phyloP scores from a whole-genome alignment of 2,329 filamentous ascomycete species.

The Emericellopsis atlantica region DNA sequence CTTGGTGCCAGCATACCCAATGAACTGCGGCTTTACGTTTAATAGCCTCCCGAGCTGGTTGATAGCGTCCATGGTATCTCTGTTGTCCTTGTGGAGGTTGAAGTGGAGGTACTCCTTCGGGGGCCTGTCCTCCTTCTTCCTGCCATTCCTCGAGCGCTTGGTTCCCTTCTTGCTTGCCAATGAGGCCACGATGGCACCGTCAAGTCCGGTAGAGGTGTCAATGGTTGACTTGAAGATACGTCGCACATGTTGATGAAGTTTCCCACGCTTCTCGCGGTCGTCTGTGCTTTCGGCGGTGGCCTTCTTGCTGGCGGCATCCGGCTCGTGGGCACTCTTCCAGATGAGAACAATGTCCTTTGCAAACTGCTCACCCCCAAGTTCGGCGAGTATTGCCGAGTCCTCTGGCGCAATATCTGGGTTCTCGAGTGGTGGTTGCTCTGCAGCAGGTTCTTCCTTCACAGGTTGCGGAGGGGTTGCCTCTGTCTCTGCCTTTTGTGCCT shows the following conservation, averaged over 20 bases:
- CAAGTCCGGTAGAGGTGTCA: slow-evolving; percentile 55
- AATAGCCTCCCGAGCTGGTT: slow-evolving; percentile 63
- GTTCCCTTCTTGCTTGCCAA: slow-evolving; percentile 39
- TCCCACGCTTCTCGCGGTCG: slow-evolving; percentile 30
- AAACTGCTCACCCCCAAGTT: slow-evolving; percentile 24
- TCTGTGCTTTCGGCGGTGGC: slow-evolving; percentile 25
- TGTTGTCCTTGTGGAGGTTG: slow-evolving; percentile 91
- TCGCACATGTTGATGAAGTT: slow-evolving; percentile 52
- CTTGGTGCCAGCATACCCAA: slow-evolving; percentile 74
- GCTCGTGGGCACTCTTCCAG: slow-evolving; percentile 21
- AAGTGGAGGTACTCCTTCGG: slow-evolving; percentile 76
- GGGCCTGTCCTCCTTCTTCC: slow-evolving; percentile 15
- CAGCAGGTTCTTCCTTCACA: not conserved
- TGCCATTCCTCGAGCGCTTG: slow-evolving; percentile 12
- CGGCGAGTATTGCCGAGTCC: slow-evolving; percentile 21
- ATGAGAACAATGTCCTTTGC: slow-evolving; percentile 26
- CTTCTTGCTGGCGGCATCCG: slow-evolving; percentile 13
- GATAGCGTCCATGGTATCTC: slow-evolving; percentile 87
- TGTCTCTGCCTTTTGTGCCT: not conserved
- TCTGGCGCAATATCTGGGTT: slow-evolving; percentile 15
- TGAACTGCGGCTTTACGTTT: slow-evolving; percentile 61
- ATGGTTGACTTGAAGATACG: slow-evolving; percentile 68
- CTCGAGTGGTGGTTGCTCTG: slow-evolving; percentile 8
- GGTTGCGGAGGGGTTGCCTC: not conserved
- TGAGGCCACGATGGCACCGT: slow-evolving; percentile 51